Conservation (phyloP, 2,329 filamentous ascomycete species). For the Cladosporium sp. region DNA sequence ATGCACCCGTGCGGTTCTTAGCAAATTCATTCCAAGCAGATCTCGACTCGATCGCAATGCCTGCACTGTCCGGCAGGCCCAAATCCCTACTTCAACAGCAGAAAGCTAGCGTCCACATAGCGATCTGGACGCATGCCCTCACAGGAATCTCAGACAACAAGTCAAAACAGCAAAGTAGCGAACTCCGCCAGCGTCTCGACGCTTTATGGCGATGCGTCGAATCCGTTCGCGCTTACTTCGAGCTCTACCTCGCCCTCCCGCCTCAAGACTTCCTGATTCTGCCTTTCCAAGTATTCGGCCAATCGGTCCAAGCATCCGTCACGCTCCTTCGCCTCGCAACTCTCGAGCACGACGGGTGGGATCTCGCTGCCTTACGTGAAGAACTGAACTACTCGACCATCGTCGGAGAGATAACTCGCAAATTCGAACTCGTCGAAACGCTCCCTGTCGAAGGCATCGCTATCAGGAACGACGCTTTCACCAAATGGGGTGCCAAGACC, state of each 20-base stretch:
- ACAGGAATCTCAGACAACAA: conserved; percentile 24
- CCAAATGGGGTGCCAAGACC: conserved; percentile 25
- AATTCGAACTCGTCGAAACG: conserved; percentile 17
- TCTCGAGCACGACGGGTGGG: conserved; percentile 30
- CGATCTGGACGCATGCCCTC: conserved; percentile 25
- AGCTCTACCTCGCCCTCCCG: conserved; percentile 26
- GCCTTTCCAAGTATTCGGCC: conserved; percentile 28
- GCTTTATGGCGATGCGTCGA: conserved; percentile 24
- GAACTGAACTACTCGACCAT: conserved; percentile 19
- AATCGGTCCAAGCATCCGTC: conserved; percentile 30
- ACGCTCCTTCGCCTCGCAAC: conserved; percentile 25
- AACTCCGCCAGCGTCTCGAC: conserved; percentile 19
- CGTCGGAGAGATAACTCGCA: conserved; percentile 20
- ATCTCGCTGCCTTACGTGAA: conserved; percentile 19
- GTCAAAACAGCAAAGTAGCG: conserved; percentile 17
- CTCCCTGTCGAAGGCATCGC: conserved; percentile 19
- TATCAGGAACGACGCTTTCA: conserved; percentile 28
- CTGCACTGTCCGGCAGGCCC: conserved; percentile 16
- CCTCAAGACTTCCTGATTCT: conserved; percentile 22
- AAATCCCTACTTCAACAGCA: conserved; percentile 24
- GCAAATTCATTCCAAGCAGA: conserved; percentile 26
- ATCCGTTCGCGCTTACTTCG: conserved; percentile 22
- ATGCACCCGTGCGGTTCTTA: conserved; percentile 25
- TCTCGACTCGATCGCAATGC: conserved; percentile 19
- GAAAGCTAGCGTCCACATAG: conserved; percentile 24